Conservation (phyloP, 345 rosid species). For the Citrus australasica region DNA sequence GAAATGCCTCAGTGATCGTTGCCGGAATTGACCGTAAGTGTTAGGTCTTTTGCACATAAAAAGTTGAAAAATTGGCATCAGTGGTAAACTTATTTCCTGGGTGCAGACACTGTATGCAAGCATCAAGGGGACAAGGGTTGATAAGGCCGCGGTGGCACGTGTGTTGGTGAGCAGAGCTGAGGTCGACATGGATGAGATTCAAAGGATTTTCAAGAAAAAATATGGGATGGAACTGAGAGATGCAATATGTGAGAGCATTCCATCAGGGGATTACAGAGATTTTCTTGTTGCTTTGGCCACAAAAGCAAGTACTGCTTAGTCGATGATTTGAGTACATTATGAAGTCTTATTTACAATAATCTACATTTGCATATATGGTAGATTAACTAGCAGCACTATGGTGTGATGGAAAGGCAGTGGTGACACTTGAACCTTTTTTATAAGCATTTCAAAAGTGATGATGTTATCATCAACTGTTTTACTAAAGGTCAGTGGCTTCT, state of each 20-base stretch:
- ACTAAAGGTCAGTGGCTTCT: no score
- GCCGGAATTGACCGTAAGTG: not conserved
- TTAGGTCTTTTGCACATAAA: not conserved
- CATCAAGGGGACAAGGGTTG: conserved; percentile 29
- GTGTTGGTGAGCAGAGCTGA: conserved; percentile 54
- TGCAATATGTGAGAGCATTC: conserved; percentile 35
- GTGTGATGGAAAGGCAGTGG: not conserved
- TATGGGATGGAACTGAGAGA: conserved; percentile 42
- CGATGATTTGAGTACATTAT: not conserved
- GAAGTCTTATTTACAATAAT: not conserved
- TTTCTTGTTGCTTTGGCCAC: conserved; percentile 46
- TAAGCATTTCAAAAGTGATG: not conserved
- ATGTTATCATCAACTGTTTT: no score
- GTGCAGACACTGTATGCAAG: conserved; percentile 34
- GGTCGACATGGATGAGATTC: conserved; percentile 48
- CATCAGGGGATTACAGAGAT: conserved; percentile 48
- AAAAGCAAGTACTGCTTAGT: conserved; percentile 6
- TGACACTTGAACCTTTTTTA: not conserved
- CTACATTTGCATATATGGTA: not conserved
- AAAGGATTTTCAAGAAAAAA: conserved; percentile 33
- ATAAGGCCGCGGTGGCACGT: conserved; percentile 32
- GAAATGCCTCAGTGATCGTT: not conserved
- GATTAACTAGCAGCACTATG: not conserved
- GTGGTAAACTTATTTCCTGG: not conserved
- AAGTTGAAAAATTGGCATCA: not conserved